Conservation (phyloP, 768 basidiomycete species). For the Tubosaeta sp. region DNA sequence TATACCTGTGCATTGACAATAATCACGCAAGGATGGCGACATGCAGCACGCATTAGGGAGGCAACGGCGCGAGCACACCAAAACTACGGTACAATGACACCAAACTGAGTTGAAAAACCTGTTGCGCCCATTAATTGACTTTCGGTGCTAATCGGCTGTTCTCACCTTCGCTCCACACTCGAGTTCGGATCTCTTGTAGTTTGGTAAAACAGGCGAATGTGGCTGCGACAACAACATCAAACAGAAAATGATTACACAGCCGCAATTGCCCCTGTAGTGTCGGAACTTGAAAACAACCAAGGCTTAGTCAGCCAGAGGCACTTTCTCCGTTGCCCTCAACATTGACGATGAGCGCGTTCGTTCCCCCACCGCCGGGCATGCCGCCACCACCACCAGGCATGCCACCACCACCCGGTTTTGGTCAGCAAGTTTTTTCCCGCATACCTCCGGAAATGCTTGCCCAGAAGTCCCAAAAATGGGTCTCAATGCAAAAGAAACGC, state of each 20-base stretch:
- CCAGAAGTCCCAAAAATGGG: slow-evolving; percentile 95
- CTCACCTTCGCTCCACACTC: not conserved
- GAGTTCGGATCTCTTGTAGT: not conserved
- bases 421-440: slow-evolving; percentile 35
- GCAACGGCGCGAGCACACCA: not conserved
- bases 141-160: not conserved
- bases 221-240: too few relatives aligned
- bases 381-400: slow-evolving; percentile 39
- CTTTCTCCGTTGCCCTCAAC: slow-evolving; percentile 28
- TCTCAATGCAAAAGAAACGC: slow-evolving; percentile 87
- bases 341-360: slow-evolving; percentile 31
- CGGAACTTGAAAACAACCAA: slow-evolving; percentile 21
- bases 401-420: slow-evolving; percentile 33
- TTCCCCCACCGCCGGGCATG: slow-evolving; percentile 42
- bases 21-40: slow-evolving; percentile 11
- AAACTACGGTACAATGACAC: not conserved
- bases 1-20: not conserved
- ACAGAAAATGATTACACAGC: too few relatives aligned
- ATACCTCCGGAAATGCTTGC: slow-evolving; percentile 70
- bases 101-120: not conserved
- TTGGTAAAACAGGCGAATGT: too few relatives aligned
- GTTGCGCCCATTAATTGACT: not conserved
- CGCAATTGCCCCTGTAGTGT: not conserved
- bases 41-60: not conserved
- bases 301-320: slow-evolving; percentile 23